A percentile compares a stretch with the other conserved stretches of the same genome.
These are phyloP conservation scores for Penstemon newberryi DNA, from an alignment of 257 asterid genomes.

Conservation along the genomic window DNA sequence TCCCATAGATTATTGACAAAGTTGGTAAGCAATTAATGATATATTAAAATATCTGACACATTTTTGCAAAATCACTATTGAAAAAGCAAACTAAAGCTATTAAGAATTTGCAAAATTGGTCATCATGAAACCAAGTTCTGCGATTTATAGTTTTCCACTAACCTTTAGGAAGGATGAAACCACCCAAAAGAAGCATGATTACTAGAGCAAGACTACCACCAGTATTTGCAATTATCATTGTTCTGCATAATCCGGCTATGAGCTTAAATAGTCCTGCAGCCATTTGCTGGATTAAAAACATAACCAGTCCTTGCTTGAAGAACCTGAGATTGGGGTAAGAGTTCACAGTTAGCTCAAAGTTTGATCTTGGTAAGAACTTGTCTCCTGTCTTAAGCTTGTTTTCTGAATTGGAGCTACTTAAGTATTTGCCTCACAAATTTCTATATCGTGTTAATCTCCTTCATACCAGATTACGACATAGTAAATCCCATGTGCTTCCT, in stretches of 20 bases:
- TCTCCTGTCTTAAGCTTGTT: neutral
- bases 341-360: neutral
- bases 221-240: slow-evolving; percentile 55
- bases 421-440: too few species aligned
- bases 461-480: too few species aligned
- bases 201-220: slow-evolving; percentile 56
- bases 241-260: slow-evolving; percentile 51
- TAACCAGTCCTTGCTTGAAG: slow-evolving; percentile 58
- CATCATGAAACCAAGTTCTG: neutral
- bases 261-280: slow-evolving; percentile 57
- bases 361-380: neutral
- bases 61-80: too few species aligned
- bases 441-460: too few species aligned
- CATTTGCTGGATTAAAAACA: slow-evolving; percentile 55
- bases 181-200: slow-evolving; percentile 54
- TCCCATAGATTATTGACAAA: too few species aligned
- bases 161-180: slow-evolving; percentile 64
- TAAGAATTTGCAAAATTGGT: too few species aligned
- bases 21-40: too few species aligned
- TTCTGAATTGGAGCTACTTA: too few species aligned
- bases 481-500: too few species aligned
- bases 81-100: too few species aligned
- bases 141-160: neutral
- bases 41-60: too few species aligned
- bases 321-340: slow-evolving; percentile 38